These are phyloP conservation scores for Ganoderma lingzhi DNA, from an alignment of 1,284 basidiomycete genomes.

Conservation along the genomic window DNA sequence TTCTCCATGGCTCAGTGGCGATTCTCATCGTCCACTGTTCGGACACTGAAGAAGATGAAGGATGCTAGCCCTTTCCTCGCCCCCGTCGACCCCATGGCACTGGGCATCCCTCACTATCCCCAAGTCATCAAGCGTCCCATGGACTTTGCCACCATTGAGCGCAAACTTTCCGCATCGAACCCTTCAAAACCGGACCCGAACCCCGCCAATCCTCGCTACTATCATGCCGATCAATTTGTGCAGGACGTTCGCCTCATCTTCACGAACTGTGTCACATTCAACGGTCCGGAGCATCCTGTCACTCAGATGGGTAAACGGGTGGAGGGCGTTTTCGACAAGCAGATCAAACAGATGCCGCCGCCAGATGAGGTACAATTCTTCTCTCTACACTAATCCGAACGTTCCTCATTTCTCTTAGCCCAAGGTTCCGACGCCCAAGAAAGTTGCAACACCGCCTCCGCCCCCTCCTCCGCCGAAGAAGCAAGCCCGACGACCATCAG, in stretches of 20 bases:
- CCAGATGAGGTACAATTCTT: constrained; percentile 69
- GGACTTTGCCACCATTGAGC: constrained; percentile 96
- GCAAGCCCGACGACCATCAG: constrained; percentile 70
- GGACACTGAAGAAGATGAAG: constrained; percentile 88
- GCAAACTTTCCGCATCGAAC: constrained; percentile 83
- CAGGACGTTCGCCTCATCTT: constrained; percentile 89
- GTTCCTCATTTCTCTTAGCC: constrained; percentile 35
- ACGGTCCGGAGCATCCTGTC: constrained; percentile 89
- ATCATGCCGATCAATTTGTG: constrained; percentile 79
- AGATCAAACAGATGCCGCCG: constrained; percentile 85
- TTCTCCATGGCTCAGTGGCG: constrained; percentile 78
- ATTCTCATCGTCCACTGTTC: constrained; percentile 82
- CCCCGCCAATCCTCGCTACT: constrained; percentile 76
- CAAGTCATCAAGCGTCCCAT: constrained; percentile 91
- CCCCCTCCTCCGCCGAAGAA: constrained; percentile 56
- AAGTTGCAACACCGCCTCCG: constrained; percentile 51
- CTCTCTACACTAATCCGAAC: too few relatives aligned
- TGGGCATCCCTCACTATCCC: constrained; percentile 93
- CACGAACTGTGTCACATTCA: constrained; percentile 91
- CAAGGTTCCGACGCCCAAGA: constrained; percentile 64
- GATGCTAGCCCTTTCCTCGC: constrained; percentile 85
- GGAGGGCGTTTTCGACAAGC: constrained; percentile 89
- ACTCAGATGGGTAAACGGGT: constrained; percentile 83
- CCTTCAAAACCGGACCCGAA: constrained; percentile 80
- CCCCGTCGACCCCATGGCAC: constrained; percentile 91